Conservation (phyloP, 2,329 filamentous ascomycete genomes). For the Fusarium nanum region DNA sequence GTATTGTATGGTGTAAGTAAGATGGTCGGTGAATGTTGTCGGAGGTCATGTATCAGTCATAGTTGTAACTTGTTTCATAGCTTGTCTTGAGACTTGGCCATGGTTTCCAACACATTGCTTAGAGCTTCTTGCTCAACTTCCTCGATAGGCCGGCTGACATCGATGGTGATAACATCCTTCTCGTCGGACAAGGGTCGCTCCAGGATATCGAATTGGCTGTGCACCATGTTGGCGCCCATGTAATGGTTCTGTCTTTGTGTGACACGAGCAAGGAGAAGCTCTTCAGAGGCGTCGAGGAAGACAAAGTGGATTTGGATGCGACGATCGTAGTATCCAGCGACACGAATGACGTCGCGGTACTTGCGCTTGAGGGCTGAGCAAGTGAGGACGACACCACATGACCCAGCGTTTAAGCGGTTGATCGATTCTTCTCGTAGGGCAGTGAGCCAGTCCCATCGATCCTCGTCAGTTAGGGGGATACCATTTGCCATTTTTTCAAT, state of each 20-base stretch:
- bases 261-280: conserved; percentile 80
- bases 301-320: conserved; percentile 89
- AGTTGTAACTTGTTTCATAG: conserved; percentile 21
- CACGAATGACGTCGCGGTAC: conserved; percentile 91
- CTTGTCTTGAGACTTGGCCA: conserved; percentile 50
- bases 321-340: conserved; percentile 80
- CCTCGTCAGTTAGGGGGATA: conserved; percentile 87
- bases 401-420: conserved; percentile 64
- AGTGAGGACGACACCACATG: conserved; percentile 87
- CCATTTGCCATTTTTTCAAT: conserved; percentile 91
- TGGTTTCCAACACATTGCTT: conserved; percentile 65
- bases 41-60: neutral
- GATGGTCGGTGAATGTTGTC: neutral
- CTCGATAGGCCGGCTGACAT: conserved; percentile 70
- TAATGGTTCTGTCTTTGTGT: conserved; percentile 83
- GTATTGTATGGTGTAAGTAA: neutral
- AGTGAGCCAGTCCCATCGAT: conserved; percentile 98
- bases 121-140: conserved; percentile 72
- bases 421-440: conserved; percentile 77
- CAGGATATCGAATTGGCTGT: conserved; percentile 89
- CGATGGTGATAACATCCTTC: conserved; percentile 76
- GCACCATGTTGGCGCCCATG: conserved; percentile 96
- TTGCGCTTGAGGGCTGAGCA: conserved; percentile 97
- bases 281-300: conserved; percentile 84
- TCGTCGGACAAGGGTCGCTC: conserved; percentile 81